Percentiles rank a stretch among this genome's conserved stretches.
These are phyloP conservation scores for Ocimum tenuiflorum DNA, from an alignment of 257 asterid species.

Conservation along the genomic window DNA sequence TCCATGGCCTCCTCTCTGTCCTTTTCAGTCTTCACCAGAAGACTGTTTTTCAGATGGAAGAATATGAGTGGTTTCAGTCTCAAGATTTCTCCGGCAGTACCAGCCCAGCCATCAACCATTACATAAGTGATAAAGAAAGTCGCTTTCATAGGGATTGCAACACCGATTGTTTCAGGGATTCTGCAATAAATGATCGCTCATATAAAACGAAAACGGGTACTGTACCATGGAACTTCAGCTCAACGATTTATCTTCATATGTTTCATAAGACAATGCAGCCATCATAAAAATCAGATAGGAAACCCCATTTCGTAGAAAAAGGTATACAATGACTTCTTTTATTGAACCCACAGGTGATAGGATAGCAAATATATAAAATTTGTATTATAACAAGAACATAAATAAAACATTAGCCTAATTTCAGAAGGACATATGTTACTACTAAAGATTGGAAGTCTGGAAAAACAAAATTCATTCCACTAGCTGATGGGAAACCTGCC, in stretches of 20 bases:
- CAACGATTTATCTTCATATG: background rate
- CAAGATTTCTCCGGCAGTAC: too few species aligned
- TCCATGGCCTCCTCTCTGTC: constrained; percentile 87
- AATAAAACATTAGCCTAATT: background rate
- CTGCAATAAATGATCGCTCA: constrained; percentile 42
- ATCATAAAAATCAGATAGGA: background rate
- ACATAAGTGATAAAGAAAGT: too few species aligned
- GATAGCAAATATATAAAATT: too few species aligned
- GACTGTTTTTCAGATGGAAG: constrained; percentile 67
- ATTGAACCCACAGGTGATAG: too few species aligned
- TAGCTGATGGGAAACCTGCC: background rate
- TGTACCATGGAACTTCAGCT: background rate
- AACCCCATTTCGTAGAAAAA: too few species aligned
- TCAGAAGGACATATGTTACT: background rate
- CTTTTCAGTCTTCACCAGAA: constrained; percentile 83
- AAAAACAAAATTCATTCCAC: background rate
- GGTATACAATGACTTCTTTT: too few species aligned
- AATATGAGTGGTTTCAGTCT: constrained; percentile 68
- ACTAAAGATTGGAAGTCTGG: too few species aligned
- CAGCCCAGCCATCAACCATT: constrained; percentile 98
- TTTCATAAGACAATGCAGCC: background rate
- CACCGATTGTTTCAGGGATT: constrained; percentile 62
- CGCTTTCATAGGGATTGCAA: constrained; percentile 90
- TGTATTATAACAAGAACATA: too few species aligned
- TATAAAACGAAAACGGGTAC: background rate